Evolutionary conservation across 345 rosid genomes (phyloP).

Genomic region (Lumnitzera littorea): DNA sequence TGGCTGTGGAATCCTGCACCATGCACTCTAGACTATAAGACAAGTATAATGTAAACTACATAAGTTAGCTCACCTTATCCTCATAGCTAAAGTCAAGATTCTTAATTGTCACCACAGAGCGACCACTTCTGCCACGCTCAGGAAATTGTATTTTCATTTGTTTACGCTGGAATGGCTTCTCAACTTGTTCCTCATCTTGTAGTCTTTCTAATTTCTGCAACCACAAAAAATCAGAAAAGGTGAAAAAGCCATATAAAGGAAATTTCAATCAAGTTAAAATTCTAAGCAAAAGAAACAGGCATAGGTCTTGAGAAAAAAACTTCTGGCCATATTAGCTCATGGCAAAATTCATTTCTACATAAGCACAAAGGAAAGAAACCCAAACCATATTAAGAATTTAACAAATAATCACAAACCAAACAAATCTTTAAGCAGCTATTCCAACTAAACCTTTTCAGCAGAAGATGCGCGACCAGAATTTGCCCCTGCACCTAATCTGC

Average conservation of each 20-base stretch:
- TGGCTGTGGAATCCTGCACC: no score
- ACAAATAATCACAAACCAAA: not conserved
- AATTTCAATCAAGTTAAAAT: not conserved
- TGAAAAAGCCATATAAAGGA: not conserved
- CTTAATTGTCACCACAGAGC: constrained; percentile 50
- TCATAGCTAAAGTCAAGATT: constrained; percentile 70
- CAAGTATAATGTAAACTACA: not conserved
- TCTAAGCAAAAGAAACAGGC: no score
- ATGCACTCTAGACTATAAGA: no score
- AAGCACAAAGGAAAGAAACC: no score
- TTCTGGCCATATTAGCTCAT: no score
- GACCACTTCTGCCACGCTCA: constrained; percentile 91
- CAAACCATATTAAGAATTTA: no score
- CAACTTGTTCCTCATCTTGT: constrained; percentile 69
- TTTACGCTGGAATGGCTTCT: constrained; percentile 87
- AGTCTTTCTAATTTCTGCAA: constrained; percentile 81
- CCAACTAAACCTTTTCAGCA: constrained; percentile 70
- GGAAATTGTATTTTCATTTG: constrained; percentile 96
- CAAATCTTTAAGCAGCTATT: not conserved
- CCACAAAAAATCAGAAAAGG: constrained; percentile 3
- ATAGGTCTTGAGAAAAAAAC: no score
- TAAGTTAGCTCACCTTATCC: constrained; percentile 48
- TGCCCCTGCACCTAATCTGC: constrained; percentile 76
- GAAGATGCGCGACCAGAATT: constrained; percentile 93
- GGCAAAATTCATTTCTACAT: no score